phyloP scores from a whole-genome alignment of 257 asterid species.

The Rauvolfia tetraphylla region DNA sequence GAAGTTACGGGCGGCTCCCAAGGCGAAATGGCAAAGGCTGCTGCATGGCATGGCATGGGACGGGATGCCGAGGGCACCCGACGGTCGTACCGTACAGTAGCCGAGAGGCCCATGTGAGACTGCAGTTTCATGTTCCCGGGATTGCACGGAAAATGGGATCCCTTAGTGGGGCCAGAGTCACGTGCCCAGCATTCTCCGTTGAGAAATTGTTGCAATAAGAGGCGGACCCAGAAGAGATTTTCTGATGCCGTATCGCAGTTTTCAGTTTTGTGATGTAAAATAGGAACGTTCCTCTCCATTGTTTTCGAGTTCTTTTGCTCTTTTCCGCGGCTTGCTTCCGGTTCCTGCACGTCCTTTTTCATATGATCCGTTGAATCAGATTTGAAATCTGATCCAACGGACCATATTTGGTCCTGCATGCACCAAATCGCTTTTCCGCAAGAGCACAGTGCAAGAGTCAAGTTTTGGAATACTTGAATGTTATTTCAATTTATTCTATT shows the following conservation, averaged over 20 bases:
- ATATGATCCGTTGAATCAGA: no score
- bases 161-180: neutral
- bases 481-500: no score
- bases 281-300: neutral
- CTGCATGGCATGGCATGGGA: no score
- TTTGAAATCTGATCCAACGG: no score
- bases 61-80: no score
- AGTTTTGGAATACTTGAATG: no score
- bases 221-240: constrained; percentile 14
- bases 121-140: neutral
- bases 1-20: neutral
- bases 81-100: neutral
- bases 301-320: neutral
- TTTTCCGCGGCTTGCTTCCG: neutral
- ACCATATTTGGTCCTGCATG: no score
- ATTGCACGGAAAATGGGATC: constrained; percentile 11
- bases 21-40: neutral
- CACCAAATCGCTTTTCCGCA: no score
- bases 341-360: no score
- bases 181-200: neutral
- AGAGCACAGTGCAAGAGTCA: no score
- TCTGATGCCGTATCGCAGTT: neutral
- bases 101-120: constrained; percentile 11
- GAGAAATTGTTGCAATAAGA: neutral
- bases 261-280: neutral